These are phyloP conservation scores for Fomitopsis schrenkii DNA, from an alignment of 1,284 basidiomycete species.

Conservation along the genomic window DNA sequence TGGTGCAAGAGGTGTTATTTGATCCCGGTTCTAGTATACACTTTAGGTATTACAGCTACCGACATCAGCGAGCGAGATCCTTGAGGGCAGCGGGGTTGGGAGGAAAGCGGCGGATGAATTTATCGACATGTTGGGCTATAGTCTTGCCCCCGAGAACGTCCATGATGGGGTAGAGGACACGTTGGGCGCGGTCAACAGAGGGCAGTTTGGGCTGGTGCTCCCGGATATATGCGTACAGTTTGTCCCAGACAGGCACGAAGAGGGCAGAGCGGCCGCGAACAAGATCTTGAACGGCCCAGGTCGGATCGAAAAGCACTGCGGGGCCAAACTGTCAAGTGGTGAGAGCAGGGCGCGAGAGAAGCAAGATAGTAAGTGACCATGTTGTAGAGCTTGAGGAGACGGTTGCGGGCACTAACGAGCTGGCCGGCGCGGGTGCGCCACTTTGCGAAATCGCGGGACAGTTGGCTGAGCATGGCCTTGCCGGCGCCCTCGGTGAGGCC, in stretches of 20 bases:
- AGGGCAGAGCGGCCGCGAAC: background rate
- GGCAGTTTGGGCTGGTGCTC: too few species aligned
- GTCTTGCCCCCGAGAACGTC: background rate
- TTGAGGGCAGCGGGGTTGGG: too few species aligned
- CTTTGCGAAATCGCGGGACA: background rate
- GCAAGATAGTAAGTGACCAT: background rate
- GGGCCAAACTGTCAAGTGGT: background rate
- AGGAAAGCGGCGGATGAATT: too few species aligned
- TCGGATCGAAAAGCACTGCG: background rate
- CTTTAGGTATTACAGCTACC: too few species aligned
- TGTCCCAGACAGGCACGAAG: background rate
- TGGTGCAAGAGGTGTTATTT: too few species aligned
- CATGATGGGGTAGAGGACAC: background rate
- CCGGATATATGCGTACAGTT: background rate
- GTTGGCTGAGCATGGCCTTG: background rate
- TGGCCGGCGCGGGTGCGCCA: background rate
- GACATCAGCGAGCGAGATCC: too few species aligned
- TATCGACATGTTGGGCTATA: too few species aligned
- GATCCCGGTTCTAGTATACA: too few species aligned
- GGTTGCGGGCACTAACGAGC: background rate
- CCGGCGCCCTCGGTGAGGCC: background rate
- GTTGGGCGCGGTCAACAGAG: background rate
- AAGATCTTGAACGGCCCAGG: background rate
- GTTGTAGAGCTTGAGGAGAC: background rate
- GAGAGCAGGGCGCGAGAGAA: background rate